Base-by-base conservation (phyloP, 2,329 filamentous ascomycete genomes). In the Stachybotrys elegans region DNA sequence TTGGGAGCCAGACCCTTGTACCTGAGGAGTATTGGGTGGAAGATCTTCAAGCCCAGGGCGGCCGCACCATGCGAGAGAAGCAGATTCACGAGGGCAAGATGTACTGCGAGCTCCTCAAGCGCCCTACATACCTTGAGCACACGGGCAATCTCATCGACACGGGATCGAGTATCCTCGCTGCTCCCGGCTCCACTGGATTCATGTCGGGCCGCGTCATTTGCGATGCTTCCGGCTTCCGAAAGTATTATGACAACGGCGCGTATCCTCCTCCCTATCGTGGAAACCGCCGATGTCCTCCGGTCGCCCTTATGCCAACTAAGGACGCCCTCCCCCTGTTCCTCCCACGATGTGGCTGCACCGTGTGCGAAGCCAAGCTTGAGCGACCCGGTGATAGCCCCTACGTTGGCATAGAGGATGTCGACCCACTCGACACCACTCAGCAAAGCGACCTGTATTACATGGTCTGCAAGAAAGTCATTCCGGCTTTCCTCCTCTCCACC, bases 81-180 rank as follows among this genome's bases (percentile, higher is more conserved):
- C 65, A 66, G 40, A 58, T 72, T 43, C 54, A 54, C 20, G 57
- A 72, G 11, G 72, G 72, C 8, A 68, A 61, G 52, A 39, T 63
- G n/a, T 71, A 67, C 56, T 76, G 72, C 72, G 67, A 72, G 14
- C 62, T 76, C 6, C 58, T 68, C 20, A 67, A 73, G 50, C 59
- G 60, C 9, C 71, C 71, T 1, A 64, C 59, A 0, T 73, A 73
- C 47, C 73, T 69, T 63, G 62, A 70, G 6, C 72, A 75, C 16
- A 65, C 72, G 11, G 71, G 71, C 4, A 56, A 56, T 16, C 56
- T 73, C 5, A 63, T 66, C 21, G 60, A 61, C 39, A 59, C 54
- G 4, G 52, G 56, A 3, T 49, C 49, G 0, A 52, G 50, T 6
- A 57, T 53, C 39, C 52, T 54, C 14, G 50, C 52, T 11, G 51